Base-by-base conservation (phyloP, 2,329 filamentous ascomycete species). In the Fusarium verrucosum region DNA sequence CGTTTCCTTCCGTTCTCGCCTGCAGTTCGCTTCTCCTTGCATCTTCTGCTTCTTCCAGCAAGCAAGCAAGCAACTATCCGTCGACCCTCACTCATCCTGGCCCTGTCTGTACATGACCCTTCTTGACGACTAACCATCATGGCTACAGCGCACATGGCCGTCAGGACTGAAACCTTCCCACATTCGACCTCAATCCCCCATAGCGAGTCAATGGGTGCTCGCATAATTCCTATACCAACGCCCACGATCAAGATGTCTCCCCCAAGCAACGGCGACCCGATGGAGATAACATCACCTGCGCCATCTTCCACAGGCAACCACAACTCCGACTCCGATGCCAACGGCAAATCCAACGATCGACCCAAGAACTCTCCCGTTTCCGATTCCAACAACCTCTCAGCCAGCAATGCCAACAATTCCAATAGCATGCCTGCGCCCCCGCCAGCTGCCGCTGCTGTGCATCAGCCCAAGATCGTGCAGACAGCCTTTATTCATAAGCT, bases 401-500 rank as follows among this genome's bases (percentile, higher is more conserved):
- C n/a, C n/a, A 68, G 83, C 14, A 62, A 58, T 37, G 45, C 42
- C 37, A 62, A 58, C 30, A 69, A 55, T 33, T 77, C 47, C 10
- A 61, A 62, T 47, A 78, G 76, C 37, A 85, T 85, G 83, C 78
- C 83, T 30, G 82, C 83, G 20, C 83, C 83, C 16, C 76, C 78
- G 19, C 78, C 81, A 4, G 79, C 82, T n/a, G 88, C 89, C 1
- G 87, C 90, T 7, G 90, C 90, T 43, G 89, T 94, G 49, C 92
- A 96, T 74, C 94, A 97, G 75, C 94, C 95, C 58, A 99, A 99
- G 80, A 94, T 97, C 40, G 93, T 98, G 16, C 95, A 99, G 80
- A 98, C 95, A 11, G 95, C 95, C 20, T 99, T 99, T 74, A 98
- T 99, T 67, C 95, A 99, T 78, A 99, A 99, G 79, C 87, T 99